Conservation (phyloP, 805 yeast species). For the Metschnikowia cerradonensis region DNA sequence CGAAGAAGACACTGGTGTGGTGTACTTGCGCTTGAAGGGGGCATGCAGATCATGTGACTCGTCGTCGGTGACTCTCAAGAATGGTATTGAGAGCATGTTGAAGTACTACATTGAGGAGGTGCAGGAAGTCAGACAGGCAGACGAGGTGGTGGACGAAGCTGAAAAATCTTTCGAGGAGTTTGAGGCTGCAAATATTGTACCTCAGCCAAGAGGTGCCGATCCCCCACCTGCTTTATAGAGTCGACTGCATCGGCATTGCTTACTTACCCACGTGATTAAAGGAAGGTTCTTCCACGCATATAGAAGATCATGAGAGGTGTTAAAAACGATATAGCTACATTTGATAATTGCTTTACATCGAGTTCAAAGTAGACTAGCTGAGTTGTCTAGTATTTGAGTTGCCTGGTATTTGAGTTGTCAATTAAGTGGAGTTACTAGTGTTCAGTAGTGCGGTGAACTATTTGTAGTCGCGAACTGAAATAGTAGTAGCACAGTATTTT, state of each 20-base stretch:
- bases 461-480: too few species aligned
- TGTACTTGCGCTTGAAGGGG: conserved; percentile 56
- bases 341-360: too few species aligned
- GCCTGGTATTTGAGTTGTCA: too few species aligned
- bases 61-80: conserved; percentile 60
- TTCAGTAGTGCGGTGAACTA: too few species aligned
- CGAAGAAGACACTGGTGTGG: conserved; percentile 51
- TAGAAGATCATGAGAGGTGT: not conserved
- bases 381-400: too few species aligned
- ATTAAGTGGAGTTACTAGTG: too few species aligned
- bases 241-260: not conserved
- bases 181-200: conserved; percentile 23
- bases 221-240: conserved; percentile 16
- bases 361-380: too few species aligned
- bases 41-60: conserved; percentile 74
- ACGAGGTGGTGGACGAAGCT: conserved; percentile 30
- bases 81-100: conserved; percentile 69
- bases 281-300: not conserved
- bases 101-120: conserved; percentile 70
- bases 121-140: conserved; percentile 49
- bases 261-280: not conserved
- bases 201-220: conserved; percentile 24
- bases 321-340: too few species aligned
- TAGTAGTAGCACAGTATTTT: too few species aligned
- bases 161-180: conserved; percentile 17